A percentile compares a stretch with the other conserved stretches of the same genome.
phyloP scores from a whole-genome alignment of 2,329 filamentous ascomycete genomes.

The Neofusicoccum laricinum region DNA sequence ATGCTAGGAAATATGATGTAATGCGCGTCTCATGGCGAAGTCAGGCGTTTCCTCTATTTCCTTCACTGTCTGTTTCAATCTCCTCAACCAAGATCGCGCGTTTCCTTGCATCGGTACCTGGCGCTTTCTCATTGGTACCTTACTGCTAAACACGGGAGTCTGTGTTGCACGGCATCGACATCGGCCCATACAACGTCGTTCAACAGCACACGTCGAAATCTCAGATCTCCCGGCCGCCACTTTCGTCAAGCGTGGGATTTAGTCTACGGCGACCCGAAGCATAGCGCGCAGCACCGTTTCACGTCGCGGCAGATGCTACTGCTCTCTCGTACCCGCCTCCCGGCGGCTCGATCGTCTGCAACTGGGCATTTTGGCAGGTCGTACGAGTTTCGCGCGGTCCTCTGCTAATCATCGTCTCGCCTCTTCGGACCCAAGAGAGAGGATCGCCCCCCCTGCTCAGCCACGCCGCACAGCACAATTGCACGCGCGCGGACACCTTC shows the following conservation, averaged over 20 bases:
- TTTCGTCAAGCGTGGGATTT: conserved; percentile 7
- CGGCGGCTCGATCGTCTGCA: not conserved
- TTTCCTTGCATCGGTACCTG: not conserved
- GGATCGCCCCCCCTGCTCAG: conserved; percentile 12
- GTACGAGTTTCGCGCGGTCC: conserved; percentile 11
- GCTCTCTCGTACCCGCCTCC: not conserved
- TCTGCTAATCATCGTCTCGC: not conserved
- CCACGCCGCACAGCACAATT: conserved; percentile 8
- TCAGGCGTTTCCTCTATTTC: not conserved
- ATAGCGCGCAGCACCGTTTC: conserved; percentile 8
- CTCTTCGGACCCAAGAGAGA: not conserved
- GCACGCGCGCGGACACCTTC: conserved; percentile 6
- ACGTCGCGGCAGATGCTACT: not conserved
- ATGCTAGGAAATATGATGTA: not conserved
- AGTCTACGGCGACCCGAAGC: not conserved
- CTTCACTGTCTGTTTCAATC: not conserved
- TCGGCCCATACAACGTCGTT: conserved; percentile 4
- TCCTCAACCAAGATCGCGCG: not conserved
- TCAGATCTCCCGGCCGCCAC: conserved; percentile 12
- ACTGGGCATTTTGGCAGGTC: conserved; percentile 6
- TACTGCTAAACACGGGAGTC: not conserved
- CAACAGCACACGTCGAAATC: not conserved
- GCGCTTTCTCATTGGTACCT: not conserved
- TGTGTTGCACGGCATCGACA: not conserved
- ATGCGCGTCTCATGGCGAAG: not conserved